phyloP scores from a whole-genome alignment of 306 rosid genomes.

The Acmispon strigosus region DNA sequence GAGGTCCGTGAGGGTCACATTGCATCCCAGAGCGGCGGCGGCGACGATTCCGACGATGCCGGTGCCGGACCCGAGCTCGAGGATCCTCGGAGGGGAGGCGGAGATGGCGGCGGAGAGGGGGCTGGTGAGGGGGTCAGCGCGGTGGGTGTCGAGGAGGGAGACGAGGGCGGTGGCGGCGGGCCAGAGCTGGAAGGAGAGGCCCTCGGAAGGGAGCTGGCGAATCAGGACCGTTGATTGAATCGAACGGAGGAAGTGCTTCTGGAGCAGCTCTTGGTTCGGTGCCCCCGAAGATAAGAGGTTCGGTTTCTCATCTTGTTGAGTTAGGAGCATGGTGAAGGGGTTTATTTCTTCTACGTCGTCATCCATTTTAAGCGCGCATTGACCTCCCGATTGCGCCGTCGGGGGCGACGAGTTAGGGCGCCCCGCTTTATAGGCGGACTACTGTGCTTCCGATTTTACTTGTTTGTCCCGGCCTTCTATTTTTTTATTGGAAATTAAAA shows the following conservation, averaged over 20 bases:
- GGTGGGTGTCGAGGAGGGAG: conserved; percentile 64
- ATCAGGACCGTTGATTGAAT: conserved; percentile 46
- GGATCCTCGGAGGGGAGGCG: conserved; percentile 30
- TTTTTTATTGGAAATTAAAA: no score
- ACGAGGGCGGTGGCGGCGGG: conserved; percentile 88
- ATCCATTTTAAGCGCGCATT: conserved; percentile 26
- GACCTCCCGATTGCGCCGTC: conserved; percentile 11
- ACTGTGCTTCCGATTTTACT: not conserved
- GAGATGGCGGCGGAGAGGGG: conserved; percentile 55
- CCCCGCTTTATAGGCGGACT: not conserved
- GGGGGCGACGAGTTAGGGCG: conserved; percentile 20
- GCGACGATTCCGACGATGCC: conserved; percentile 89
- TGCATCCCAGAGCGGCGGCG: conserved; percentile 54
- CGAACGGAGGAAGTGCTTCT: conserved; percentile 49
- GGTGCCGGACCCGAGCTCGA: conserved; percentile 94
- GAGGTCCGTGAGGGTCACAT: conserved; percentile 79
- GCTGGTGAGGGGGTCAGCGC: conserved; percentile 36
- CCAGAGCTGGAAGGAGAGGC: conserved; percentile 95
- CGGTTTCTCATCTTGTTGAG: not conserved
- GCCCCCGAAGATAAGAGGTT: not conserved
- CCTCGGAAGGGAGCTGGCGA: conserved; percentile 79
- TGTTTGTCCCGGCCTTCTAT: not conserved
- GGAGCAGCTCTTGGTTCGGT: conserved; percentile 22
- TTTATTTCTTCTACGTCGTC: conserved; percentile 37
- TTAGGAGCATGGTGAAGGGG: conserved; percentile 32